These are phyloP conservation scores for Quercus dentata DNA, from an alignment of 306 rosid genomes.

Conservation along the genomic window DNA sequence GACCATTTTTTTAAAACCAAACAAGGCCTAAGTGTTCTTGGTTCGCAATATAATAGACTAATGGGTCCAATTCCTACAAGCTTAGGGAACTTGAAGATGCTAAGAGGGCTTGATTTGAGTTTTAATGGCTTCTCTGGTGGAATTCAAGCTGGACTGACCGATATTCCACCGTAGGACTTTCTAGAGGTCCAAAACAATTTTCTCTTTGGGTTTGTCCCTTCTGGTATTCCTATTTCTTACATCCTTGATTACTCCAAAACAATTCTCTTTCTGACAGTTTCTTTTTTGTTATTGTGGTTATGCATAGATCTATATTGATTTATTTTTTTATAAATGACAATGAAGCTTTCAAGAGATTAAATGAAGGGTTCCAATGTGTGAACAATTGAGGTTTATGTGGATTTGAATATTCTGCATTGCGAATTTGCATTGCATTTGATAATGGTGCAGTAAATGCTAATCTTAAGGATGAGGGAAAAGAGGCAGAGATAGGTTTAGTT, in stretches of 20 bases:
- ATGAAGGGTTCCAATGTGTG: conserved; percentile 62
- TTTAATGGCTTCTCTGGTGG: conserved; percentile 61
- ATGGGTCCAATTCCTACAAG: conserved; percentile 65
- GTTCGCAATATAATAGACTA: conserved; percentile 67
- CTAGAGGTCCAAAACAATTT: conserved; percentile 68
- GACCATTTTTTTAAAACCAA: too few relatives aligned
- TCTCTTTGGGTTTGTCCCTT: conserved; percentile 68
- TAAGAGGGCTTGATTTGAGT: conserved; percentile 75
- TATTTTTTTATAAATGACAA: conserved; percentile 13
- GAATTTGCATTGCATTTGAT: conserved; percentile 52
- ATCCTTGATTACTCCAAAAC: background rate
- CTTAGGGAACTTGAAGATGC: conserved; percentile 51
- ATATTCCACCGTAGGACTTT: conserved; percentile 30
- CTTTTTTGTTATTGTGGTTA: background rate
- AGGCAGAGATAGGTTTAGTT: too few relatives aligned
- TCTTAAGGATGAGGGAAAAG: background rate
- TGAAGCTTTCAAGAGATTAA: conserved; percentile 61
- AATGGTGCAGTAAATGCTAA: conserved; percentile 18
- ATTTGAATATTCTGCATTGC: conserved; percentile 48
- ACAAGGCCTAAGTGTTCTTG: conserved; percentile 42
- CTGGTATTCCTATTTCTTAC: conserved; percentile 44
- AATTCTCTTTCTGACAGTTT: background rate
- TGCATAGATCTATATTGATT: conserved; percentile 21
- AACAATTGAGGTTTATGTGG: conserved; percentile 83
- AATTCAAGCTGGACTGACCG: conserved; percentile 54